phyloP scores from a whole-genome alignment of 176 grass and related monocot genomes.

The Avena eriantha region DNA sequence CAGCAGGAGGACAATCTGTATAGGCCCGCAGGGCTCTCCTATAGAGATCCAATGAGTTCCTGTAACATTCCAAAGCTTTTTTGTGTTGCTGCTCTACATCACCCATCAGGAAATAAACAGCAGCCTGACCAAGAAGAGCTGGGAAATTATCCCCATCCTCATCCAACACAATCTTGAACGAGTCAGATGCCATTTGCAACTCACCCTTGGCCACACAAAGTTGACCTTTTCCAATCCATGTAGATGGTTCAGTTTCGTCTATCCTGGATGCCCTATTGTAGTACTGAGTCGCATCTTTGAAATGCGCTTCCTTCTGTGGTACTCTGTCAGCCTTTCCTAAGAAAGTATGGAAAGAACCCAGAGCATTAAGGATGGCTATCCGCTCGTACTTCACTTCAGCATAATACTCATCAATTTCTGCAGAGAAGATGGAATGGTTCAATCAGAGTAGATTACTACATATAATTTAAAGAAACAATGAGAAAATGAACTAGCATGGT shows the following conservation, averaged over 20 bases:
- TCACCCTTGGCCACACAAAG: slow-evolving; percentile 91
- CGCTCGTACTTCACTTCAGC: slow-evolving; percentile 95
- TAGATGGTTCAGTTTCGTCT: slow-evolving; percentile 85
- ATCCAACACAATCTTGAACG: slow-evolving; percentile 91
- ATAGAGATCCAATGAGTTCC: slow-evolving; percentile 80
- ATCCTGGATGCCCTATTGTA: slow-evolving; percentile 97
- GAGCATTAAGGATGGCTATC: slow-evolving; percentile 89
- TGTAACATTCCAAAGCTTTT: slow-evolving; percentile 84
- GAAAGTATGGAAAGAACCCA: slow-evolving; percentile 90
- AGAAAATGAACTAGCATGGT: slow-evolving; percentile 18
- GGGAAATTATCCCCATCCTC: slow-evolving; percentile 80
- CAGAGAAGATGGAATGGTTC: slow-evolving; percentile 36
- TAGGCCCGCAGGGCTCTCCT: slow-evolving; percentile 78
- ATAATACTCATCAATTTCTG: slow-evolving; percentile 99
- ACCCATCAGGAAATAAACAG: slow-evolving; percentile 89
- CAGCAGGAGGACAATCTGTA: slow-evolving; percentile 72
- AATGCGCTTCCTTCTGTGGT: slow-evolving; percentile 80
- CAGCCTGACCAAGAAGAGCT: slow-evolving; percentile 96
- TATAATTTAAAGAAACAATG: not conserved
- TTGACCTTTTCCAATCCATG: slow-evolving; percentile 98
- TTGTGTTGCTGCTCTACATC: slow-evolving; percentile 78
- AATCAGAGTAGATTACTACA: slow-evolving; percentile 8
- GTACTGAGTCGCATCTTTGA: slow-evolving; percentile 82
- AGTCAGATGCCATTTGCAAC: slow-evolving; percentile 72
- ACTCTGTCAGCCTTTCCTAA: slow-evolving; percentile 76